Percentiles rank a stretch among this genome's conserved stretches.
These are phyloP conservation scores for Ascocoryne sarcoides DNA, from an alignment of 2,329 filamentous ascomycete genomes.

Conservation along the genomic window DNA sequence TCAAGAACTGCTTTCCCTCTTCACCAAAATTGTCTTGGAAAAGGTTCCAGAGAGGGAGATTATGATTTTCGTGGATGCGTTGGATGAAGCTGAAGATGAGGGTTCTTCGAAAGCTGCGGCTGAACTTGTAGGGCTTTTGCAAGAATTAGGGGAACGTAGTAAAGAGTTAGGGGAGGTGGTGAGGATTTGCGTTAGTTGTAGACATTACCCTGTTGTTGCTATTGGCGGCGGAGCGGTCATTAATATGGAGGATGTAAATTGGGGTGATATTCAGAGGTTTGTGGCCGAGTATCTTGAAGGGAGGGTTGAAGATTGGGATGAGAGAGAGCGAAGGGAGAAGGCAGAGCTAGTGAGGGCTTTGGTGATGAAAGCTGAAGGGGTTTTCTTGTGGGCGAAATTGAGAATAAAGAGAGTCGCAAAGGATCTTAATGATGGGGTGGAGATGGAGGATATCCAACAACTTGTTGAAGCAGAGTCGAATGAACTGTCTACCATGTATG, in stretches of 20 bases:
- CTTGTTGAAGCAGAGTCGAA: constrained; percentile 6
- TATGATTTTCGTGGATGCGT: constrained; percentile 19
- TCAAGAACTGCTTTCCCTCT: constrained; percentile 4
- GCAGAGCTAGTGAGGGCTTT: background rate
- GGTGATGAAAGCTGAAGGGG: background rate
- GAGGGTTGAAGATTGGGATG: constrained; percentile 1
- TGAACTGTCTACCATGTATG: constrained; percentile 13
- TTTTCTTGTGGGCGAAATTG: constrained; percentile 1
- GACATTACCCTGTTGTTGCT: constrained; percentile 15
- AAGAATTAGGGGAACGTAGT: background rate
- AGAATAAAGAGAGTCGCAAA: constrained; percentile 10
- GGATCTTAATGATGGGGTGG: constrained; percentile 11
- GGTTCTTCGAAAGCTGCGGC: background rate
- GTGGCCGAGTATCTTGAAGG: constrained; percentile 4
- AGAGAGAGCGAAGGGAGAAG: no score
- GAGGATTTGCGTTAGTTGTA: constrained; percentile 18
- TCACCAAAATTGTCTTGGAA: background rate
- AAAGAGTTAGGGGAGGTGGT: background rate
- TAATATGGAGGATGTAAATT: constrained; percentile 27
- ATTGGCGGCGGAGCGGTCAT: constrained; percentile 20
- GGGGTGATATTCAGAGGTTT: constrained; percentile 22
- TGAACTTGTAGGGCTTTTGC: constrained; percentile 5
- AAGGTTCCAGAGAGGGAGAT: constrained; percentile 2
- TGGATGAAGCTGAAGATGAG: constrained; percentile 18
- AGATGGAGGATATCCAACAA: background rate